Conservation (phyloP, 257 asterid genomes). For the Solanum dulcamara region DNA sequence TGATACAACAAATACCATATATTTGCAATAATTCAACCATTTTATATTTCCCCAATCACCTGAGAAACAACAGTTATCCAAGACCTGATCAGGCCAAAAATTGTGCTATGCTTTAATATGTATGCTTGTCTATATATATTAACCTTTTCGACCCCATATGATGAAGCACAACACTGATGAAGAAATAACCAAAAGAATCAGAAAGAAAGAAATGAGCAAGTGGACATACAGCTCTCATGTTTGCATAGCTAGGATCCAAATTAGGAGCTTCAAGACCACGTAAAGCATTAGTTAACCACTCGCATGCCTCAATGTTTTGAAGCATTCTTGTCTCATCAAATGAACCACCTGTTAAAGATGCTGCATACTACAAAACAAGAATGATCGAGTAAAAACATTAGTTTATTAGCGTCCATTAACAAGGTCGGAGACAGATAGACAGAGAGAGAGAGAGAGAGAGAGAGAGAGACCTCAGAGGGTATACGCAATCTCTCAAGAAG, state of each 20-base stretch:
- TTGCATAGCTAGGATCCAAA: slow-evolving; percentile 58
- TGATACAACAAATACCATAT: not conserved
- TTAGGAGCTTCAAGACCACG: slow-evolving; percentile 63
- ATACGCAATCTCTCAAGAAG: slow-evolving; percentile 74
- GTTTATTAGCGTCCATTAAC: not conserved
- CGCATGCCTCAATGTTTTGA: slow-evolving; percentile 86
- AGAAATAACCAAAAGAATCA: not conserved
- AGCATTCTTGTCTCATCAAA: slow-evolving; percentile 91
- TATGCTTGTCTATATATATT: not conserved
- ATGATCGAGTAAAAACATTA: not conserved
- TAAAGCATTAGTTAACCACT: slow-evolving; percentile 79
- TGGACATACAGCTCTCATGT: slow-evolving; percentile 70
- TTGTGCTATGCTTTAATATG: not conserved
- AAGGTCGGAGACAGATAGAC: not conserved
- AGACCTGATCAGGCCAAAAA: not conserved
- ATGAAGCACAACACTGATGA: not conserved
- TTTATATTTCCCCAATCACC: not conserved
- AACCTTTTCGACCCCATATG: not conserved
- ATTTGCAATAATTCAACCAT: not conserved
- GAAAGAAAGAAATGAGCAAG: not conserved
- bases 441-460: not conserved
- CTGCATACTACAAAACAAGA: slow-evolving; percentile 48
- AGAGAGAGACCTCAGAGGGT: slow-evolving; percentile 65
- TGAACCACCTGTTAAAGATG: slow-evolving; percentile 69
- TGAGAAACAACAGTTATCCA: not conserved